Evolutionary conservation across 805 yeast species (phyloP).

Genomic region (Lachancea nothofagi): DNA sequence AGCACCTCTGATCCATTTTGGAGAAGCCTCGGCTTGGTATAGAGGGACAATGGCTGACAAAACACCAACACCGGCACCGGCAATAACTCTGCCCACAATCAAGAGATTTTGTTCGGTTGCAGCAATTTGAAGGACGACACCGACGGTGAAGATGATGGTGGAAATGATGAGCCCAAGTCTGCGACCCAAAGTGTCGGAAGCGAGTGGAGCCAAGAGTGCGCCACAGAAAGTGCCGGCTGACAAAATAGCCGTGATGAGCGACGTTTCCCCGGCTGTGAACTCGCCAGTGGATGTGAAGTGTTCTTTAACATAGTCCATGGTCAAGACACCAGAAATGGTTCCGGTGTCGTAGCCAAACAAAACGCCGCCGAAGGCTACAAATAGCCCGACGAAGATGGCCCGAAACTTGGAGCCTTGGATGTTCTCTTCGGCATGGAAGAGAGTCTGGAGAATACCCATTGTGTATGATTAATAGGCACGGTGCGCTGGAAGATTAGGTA

Average conservation of each 20-base stretch:
- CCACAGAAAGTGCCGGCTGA: conserved; percentile 70
- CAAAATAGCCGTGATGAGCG: conserved; percentile 65
- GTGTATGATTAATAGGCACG: too few species aligned
- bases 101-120: conserved; percentile 43
- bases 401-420: conserved; percentile 42
- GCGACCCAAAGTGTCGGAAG: conserved; percentile 52
- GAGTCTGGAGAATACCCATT: conserved; percentile 15
- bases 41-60: conserved; percentile 68
- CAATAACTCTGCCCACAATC: conserved; percentile 61
- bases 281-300: conserved; percentile 36
- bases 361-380: conserved; percentile 64
- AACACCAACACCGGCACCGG: conserved; percentile 70
- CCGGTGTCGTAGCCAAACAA: conserved; percentile 68
- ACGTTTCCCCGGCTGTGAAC: conserved; percentile 45
- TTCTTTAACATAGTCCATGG: conserved; percentile 48
- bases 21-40: conserved; percentile 79
- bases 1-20: conserved; percentile 73
- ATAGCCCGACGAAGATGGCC: conserved; percentile 49
- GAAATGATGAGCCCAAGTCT: conserved; percentile 41
- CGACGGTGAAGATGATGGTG: conserved; percentile 46
- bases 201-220: conserved; percentile 54
- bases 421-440: conserved; percentile 42
- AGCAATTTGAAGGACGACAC: conserved; percentile 46
- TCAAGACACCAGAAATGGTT: conserved; percentile 59
- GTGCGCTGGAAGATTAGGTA: too few species aligned